Base-by-base conservation (phyloP, 2,329 filamentous ascomycete genomes). In the Atkinsonella hypoxylon region DNA sequence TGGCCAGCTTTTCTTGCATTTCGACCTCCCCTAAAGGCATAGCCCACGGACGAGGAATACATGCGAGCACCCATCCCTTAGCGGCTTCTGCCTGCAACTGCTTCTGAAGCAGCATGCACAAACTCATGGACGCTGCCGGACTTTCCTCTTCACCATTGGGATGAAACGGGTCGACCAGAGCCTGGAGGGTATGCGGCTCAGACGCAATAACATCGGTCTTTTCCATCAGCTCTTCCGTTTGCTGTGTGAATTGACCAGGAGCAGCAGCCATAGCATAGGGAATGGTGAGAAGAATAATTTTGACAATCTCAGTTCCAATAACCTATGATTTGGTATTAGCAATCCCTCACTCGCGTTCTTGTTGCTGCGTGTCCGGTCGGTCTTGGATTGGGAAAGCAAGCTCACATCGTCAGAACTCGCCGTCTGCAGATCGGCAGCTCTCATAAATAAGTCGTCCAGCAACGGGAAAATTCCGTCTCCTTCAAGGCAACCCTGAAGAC, bases 181-280 rank as follows among this genome's bases (percentile, higher is more conserved):
- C 76, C 64, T 96, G 90, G 36, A 97, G 76, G 2, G 86, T 78
- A 64, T 96, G 88, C 11, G 87, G 86, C 55, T 93, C 89, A 2
- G 85, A 87, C 11, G 91, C 89, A 59, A 97, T 94, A 56, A 97
- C 89, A 51, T 93, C 90, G 2, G 93, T 97, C 73, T 94, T 95
- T 57, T 94, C 87, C 64, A 98, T 82, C 49, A 97, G 74, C 45
- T 87, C 82, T 1, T 78, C 76, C 2, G 89, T 89, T 62, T 86
- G 86, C 56, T 85, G 76, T 58, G 84, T 81, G 61, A 85, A 83
- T 47, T 82, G 80, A 3, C 76, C 74, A 3, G 86, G 84, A 0
- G 83, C 79, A 2, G 87, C 81, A 10, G 83, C 80, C 76, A 95
- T 83, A 50, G 89, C 76, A 65, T 97, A 98, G 0, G 93, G 91